Base-by-base conservation (phyloP, 2,329 filamentous ascomycete species). In the Zasmidium cellare region DNA sequence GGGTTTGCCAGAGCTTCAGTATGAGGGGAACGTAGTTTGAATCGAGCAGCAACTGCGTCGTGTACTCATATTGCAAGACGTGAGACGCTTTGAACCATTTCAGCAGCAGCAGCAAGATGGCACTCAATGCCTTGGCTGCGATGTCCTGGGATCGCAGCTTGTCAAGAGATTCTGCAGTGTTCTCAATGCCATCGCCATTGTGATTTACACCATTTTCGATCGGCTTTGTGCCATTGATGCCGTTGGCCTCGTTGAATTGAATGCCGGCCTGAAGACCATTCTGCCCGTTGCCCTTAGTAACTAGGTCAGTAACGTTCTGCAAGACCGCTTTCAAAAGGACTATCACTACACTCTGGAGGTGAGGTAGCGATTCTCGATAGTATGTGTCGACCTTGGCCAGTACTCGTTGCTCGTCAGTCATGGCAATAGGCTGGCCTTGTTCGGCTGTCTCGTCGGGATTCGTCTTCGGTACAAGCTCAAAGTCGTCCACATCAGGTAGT, bases 81-180 rank as follows among this genome's bases (percentile, higher is more conserved):
- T 99, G 94, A 57, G 92, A 97, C 54, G 96, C 80, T 73, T 96
- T 96, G 68, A 97, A 88, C 94, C 94, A 99, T 75, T 97, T 99
- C 60, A 97, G 73, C 46, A 97, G 76, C n/a, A 96, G 79, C 24
- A 99, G 78, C 24, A 99, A 77, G 55, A 92, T 89, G 1, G 90
- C 92, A n/a, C 92, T 94, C 20, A 96, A 88, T 0, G 93, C 93
- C 75, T 97, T 97, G 23, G 88, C 86, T 12, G 89, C 89, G 52
- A 99, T 92, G 74, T 99, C 94, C 56, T 93, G 85, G 16, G 86
- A 87, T 51, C 96, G 84, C 55, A 90, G 83, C 44, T 87, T 86
- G 72, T 97, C 92, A 16, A 96, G 76, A 67, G 97, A 92, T 58
- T 96, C 92, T 18, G 75, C 75, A 1, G 66, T 66, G 31, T 62